These are phyloP conservation scores for Aleurites moluccanus DNA, from an alignment of 441 rosid genomes.

Conservation along the genomic window DNA sequence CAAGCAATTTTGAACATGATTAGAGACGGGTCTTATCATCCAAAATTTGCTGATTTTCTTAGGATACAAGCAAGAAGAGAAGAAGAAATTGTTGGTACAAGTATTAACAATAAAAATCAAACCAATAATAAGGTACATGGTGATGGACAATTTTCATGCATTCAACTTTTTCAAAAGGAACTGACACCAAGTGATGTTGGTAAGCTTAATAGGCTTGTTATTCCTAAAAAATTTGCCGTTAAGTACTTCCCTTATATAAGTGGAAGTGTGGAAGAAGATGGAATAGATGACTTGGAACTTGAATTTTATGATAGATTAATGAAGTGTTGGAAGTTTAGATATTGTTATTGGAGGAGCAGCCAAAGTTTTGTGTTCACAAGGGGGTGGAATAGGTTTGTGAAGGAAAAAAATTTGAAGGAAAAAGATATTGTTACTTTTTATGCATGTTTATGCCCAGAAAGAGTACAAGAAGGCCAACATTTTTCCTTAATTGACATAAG, in stretches of 20 bases:
- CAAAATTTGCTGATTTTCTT: constrained; percentile 45
- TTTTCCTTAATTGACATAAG: constrained; percentile 51
- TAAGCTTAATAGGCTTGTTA: constrained; percentile 66
- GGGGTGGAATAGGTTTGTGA: constrained; percentile 83
- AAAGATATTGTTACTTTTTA: constrained; percentile 47
- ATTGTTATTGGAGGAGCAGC: constrained; percentile 88
- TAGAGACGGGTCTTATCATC: constrained; percentile 59
- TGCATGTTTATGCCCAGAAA: constrained; percentile 30
- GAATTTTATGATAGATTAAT: constrained; percentile 57
- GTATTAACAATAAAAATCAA: constrained; percentile 2
- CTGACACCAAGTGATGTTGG: constrained; percentile 78
- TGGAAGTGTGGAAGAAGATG: constrained; percentile 28
- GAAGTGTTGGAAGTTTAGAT: constrained; percentile 80
- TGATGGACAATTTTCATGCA: constrained; percentile 28
- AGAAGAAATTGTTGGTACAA: constrained; percentile 4
- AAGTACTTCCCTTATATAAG: constrained; percentile 43
- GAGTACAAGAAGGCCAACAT: constrained; percentile 20
- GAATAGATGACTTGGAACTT: constrained; percentile 46
- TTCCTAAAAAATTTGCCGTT: constrained; percentile 55
- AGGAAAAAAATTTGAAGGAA: constrained; percentile 49
- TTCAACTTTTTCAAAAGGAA: constrained; percentile 56
- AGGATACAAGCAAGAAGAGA: constrained; percentile 30
- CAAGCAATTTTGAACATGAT: constrained; percentile 67
- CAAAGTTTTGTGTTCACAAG: constrained; percentile 83
- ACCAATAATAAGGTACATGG: constrained; percentile 11